A percentile compares a stretch with the other conserved stretches of the same genome.
Conservation (phyloP, 2,329 filamentous ascomycete genomes). For the Fusarium ambrosium region DNA sequence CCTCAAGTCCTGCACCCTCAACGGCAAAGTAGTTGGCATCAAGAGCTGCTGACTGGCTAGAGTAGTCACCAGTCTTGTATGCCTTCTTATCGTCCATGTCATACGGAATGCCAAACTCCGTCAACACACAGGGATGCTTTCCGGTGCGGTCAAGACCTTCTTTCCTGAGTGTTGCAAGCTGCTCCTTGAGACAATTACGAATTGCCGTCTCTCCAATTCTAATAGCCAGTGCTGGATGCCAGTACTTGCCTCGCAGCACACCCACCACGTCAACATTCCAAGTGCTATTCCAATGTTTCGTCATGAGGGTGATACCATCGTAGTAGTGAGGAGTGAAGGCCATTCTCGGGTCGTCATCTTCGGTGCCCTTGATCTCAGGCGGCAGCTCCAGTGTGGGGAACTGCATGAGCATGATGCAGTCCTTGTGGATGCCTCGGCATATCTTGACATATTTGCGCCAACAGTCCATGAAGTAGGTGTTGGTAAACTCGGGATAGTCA, state of each 20-base stretch:
- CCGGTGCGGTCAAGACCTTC: slow-evolving; percentile 93
- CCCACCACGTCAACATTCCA: slow-evolving; percentile 99
- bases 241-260: slow-evolving; percentile 88
- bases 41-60: slow-evolving; percentile 90
- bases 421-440: slow-evolving; percentile 81
- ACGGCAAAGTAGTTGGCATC: slow-evolving; percentile 96
- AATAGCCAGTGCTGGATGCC: slow-evolving; percentile 90
- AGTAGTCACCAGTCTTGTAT: slow-evolving; percentile 95
- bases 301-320: slow-evolving; percentile 95
- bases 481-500: slow-evolving; percentile 88
- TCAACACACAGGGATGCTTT: slow-evolving; percentile 88
- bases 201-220: slow-evolving; percentile 95
- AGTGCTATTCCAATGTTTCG: slow-evolving; percentile 97
- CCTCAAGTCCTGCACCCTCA: slow-evolving; percentile 85
- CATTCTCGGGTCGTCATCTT: slow-evolving; percentile 90
- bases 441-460: slow-evolving; percentile 82
- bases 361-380: slow-evolving; percentile 86
- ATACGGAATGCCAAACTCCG: slow-evolving; percentile 97
- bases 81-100: slow-evolving; percentile 98
- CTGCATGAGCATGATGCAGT: slow-evolving; percentile 90
- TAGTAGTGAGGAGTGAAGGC: slow-evolving; percentile 97
- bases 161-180: slow-evolving; percentile 83
- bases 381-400: slow-evolving; percentile 93
- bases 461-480: slow-evolving; percentile 90
- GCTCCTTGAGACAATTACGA: slow-evolving; percentile 90